Conservation (phyloP, 495 filamentous ascomycete species). For the Tricharina praecox region DNA sequence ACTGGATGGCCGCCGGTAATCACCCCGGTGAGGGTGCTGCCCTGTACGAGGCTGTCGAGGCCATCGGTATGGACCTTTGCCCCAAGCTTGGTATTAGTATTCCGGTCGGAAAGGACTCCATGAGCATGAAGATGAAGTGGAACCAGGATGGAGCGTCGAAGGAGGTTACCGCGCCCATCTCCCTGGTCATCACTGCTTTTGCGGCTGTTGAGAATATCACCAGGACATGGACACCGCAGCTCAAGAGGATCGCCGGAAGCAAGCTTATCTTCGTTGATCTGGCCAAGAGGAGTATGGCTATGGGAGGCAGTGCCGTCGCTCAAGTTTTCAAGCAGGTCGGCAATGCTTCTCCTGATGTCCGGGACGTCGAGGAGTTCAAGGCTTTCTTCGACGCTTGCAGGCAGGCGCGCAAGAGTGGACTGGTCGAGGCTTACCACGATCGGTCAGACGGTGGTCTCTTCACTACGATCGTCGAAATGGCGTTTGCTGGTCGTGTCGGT, state of each 20-base stretch:
- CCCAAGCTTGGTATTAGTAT: conserved; percentile 76
- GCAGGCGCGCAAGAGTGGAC: conserved; percentile 65
- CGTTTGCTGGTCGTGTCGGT: conserved; percentile 90
- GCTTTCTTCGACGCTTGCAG: conserved; percentile 84
- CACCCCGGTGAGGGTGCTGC: conserved; percentile 89
- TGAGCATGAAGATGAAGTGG: conserved; percentile 98
- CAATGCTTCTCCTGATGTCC: conserved; percentile 66
- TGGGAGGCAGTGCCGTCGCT: conserved; percentile 84
- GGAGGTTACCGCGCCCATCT: conserved; percentile 82
- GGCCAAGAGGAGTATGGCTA: conserved; percentile 52
- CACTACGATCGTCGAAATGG: conserved; percentile 89
- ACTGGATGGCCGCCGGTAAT: conserved; percentile 95
- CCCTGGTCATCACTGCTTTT: conserved; percentile 80
- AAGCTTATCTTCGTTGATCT: conserved; percentile 84
- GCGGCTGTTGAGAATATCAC: conserved; percentile 59
- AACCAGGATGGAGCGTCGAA: conserved; percentile 46
- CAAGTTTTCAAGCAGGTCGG: conserved; percentile 85
- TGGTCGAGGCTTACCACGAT: conserved; percentile 92
- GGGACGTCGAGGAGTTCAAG: conserved; percentile 60
- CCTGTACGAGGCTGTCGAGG: conserved; percentile 85
- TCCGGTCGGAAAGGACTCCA: conserved; percentile 93
- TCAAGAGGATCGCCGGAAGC: conserved; percentile 76
- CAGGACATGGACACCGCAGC: conserved; percentile 83
- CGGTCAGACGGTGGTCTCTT: conserved; percentile 84
- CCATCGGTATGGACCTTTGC: conserved; percentile 72